Evolutionary conservation across 176 grass and related monocot species (phyloP).

Genomic region (Carex pumila): DNA sequence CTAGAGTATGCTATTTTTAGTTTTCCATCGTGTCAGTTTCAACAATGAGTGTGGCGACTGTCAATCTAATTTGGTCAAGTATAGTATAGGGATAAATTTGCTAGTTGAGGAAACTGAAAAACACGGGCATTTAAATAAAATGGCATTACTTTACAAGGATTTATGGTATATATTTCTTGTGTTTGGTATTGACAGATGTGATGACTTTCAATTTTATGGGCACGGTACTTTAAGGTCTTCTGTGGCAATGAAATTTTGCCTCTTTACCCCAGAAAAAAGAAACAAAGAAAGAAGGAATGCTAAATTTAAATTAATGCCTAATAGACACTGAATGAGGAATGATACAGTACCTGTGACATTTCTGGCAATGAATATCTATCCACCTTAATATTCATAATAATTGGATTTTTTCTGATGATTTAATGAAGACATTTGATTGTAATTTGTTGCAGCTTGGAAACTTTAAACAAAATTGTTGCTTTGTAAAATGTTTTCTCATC

Average conservation of each 20-base stretch:
- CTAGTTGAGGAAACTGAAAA: background rate
- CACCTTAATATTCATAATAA: background rate
- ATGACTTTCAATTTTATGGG: background rate
- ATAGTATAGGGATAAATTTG: background rate
- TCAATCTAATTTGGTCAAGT: background rate
- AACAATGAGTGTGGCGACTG: background rate
- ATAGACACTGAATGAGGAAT: background rate
- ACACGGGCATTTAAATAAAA: background rate
- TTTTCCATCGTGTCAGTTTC: background rate
- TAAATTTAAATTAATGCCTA: background rate
- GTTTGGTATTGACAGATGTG: background rate
- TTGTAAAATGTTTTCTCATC: background rate
- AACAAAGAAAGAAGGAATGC: background rate
- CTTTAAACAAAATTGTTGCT: background rate
- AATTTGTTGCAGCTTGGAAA: background rate
- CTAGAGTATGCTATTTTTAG: background rate
- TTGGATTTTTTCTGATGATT: background rate
- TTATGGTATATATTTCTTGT: background rate
- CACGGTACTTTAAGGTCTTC: background rate
- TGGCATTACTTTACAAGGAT: background rate
- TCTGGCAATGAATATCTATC: background rate
- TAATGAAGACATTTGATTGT: conserved; percentile 1
- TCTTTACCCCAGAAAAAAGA: background rate
- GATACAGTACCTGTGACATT: background rate
- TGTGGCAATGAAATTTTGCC: background rate